Evolutionary conservation across 1,284 basidiomycete species (phyloP).

Genomic region (Quambalaria eucalypti): DNA sequence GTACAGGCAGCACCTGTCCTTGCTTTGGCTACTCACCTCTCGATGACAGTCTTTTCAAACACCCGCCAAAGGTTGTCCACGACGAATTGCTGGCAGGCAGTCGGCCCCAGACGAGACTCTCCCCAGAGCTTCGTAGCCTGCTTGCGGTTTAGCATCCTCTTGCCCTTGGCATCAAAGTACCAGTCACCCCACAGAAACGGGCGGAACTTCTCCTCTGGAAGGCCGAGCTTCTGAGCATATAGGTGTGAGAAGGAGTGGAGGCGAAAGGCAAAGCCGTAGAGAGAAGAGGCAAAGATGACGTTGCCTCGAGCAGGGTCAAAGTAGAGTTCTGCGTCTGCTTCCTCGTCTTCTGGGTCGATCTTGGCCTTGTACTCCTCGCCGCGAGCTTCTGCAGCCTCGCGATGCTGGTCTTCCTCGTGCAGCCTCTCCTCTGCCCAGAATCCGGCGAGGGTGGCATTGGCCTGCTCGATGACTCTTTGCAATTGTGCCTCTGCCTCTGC

Average conservation of each 20-base stretch:
- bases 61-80: constrained; percentile 96
- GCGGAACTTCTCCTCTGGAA: constrained; percentile 77
- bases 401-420: constrained; percentile 73
- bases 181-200: constrained; percentile 94
- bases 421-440: constrained; percentile 95
- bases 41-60: constrained; percentile 52
- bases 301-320: constrained; percentile 93
- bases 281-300: constrained; percentile 90
- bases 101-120: neutral
- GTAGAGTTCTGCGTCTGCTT: constrained; percentile 69
- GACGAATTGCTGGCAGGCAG: constrained; percentile 62
- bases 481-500: constrained; percentile 91
- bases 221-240: constrained; percentile 81
- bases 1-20: no score
- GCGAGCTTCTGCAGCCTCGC: constrained; percentile 58
- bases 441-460: constrained; percentile 93
- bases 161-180: constrained; percentile 92
- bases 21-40: no score
- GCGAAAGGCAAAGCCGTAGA: constrained; percentile 97
- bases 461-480: constrained; percentile 84
- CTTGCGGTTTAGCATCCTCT: constrained; percentile 82
- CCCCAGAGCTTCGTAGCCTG: constrained; percentile 50
- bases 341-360: constrained; percentile 50
- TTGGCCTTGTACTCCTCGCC: constrained; percentile 16
- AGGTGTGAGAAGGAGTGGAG: constrained; percentile 86